A percentile compares a stretch with the other conserved stretches of the same genome.
Conservation (phyloP, 306 rosid species). For the Castanea crenata region DNA sequence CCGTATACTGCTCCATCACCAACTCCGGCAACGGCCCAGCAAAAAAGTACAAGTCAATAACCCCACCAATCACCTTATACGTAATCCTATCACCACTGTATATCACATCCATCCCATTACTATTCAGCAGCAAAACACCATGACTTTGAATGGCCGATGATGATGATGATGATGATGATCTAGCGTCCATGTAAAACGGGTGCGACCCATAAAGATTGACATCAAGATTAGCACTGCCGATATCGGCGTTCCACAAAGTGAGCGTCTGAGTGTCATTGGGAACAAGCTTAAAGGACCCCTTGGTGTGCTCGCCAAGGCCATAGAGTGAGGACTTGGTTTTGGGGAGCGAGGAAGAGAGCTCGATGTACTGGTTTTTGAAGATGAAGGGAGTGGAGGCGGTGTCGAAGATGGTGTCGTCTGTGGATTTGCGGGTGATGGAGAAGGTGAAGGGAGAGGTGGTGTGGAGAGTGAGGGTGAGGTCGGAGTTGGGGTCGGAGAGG, state of each 20-base stretch:
- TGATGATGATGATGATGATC: constrained; percentile 44
- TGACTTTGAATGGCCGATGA: constrained; percentile 52
- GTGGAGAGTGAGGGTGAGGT: constrained; percentile 58
- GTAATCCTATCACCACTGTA: constrained; percentile 63
- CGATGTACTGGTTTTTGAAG: constrained; percentile 76
- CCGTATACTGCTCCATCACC: constrained; percentile 76
- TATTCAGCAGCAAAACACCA: constrained; percentile 74
- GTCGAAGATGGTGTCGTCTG: constrained; percentile 55
- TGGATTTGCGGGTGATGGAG: constrained; percentile 57
- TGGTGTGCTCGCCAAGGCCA: constrained; percentile 81
- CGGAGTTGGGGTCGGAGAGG: constrained; percentile 46
- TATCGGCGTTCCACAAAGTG: constrained; percentile 69
- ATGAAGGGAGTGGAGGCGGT: constrained; percentile 44
- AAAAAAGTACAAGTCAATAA: constrained; percentile 67
- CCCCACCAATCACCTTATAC: constrained; percentile 73
- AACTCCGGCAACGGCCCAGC: constrained; percentile 66
- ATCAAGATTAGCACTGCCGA: constrained; percentile 35
- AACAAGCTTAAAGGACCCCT: constrained; percentile 54
- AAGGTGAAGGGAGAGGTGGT: constrained; percentile 74
- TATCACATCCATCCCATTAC: constrained; percentile 78
- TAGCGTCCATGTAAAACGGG: constrained; percentile 76
- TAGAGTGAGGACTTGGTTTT: constrained; percentile 43
- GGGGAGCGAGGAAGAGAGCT: constrained; percentile 18
- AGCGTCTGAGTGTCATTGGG: constrained; percentile 40
- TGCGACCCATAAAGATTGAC: constrained; percentile 84